Conservation (phyloP, 2,329 filamentous ascomycete species). For the Fusarium sterilihyphosum region DNA sequence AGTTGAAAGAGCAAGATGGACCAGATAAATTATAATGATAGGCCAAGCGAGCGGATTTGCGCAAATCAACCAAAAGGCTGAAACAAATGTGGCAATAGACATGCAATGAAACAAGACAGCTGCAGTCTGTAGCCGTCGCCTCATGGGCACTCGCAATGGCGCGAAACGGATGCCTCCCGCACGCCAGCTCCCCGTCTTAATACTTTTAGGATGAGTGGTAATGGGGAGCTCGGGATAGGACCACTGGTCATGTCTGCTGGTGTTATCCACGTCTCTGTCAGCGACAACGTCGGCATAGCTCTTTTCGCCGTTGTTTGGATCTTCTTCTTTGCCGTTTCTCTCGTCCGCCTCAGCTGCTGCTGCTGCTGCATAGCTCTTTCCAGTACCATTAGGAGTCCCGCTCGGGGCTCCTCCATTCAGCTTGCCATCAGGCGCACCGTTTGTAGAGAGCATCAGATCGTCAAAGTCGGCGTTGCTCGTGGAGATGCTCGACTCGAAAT, state of each 20-base stretch:
- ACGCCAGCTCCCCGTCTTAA: conserved; percentile 48
- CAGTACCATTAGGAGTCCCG: background rate
- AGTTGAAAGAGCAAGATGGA: conserved; percentile 84
- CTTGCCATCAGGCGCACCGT: conserved; percentile 20
- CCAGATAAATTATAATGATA: conserved; percentile 76
- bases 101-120: conserved; percentile 80
- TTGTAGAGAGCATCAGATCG: conserved; percentile 18
- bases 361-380: conserved; percentile 17
- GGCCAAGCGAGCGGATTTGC: conserved; percentile 95
- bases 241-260: conserved; percentile 17
- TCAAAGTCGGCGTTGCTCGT: conserved; percentile 34
- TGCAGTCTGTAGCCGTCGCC: conserved; percentile 79
- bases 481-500: conserved; percentile 27
- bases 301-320: conserved; percentile 10
- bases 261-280: conserved; percentile 15
- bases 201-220: conserved; percentile 19
- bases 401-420: background rate
- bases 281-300: conserved; percentile 38
- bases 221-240: conserved; percentile 45
- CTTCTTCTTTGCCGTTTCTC: background rate
- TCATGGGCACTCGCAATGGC: conserved; percentile 77
- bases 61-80: conserved; percentile 89
- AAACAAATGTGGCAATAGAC: conserved; percentile 75
- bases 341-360: conserved; percentile 16
- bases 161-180: conserved; percentile 80